A percentile compares a stretch with the other conserved stretches of the same genome.
Evolutionary conservation across 495 filamentous ascomycete genomes (phyloP).

Genomic region (Chaetomidium leptoderma): DNA sequence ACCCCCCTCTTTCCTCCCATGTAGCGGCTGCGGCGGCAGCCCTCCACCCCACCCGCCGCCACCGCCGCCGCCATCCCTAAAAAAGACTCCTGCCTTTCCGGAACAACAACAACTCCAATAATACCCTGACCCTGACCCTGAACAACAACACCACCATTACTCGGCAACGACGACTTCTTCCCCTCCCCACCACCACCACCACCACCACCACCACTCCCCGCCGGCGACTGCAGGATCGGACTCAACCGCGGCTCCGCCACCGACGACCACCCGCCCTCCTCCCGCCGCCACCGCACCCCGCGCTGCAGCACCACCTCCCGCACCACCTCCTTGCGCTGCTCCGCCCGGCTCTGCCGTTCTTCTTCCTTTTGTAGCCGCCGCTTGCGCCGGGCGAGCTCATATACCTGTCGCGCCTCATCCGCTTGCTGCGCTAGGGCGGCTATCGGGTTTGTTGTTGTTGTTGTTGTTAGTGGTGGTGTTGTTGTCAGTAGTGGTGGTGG

Average conservation of each 20-base stretch:
- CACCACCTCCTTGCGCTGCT: conserved; percentile 34
- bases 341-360: conserved; percentile 31
- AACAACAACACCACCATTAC: not conserved
- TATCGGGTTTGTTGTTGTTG: no score
- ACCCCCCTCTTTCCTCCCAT: not conserved
- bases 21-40: conserved; percentile 7
- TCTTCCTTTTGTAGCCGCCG: conserved; percentile 11
- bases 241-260: conserved; percentile 44
- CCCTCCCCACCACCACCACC: no score
- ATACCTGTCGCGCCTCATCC: no score
- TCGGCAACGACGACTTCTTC: not conserved
- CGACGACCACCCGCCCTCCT: conserved; percentile 47
- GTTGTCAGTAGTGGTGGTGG: not conserved
- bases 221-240: conserved; percentile 42
- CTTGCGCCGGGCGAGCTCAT: no score
- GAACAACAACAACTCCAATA: not conserved
- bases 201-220: no score
- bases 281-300: conserved; percentile 38
- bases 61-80: conserved; percentile 30
- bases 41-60: not conserved
- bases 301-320: conserved; percentile 27
- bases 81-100: conserved; percentile 28
- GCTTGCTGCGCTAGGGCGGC: not conserved
- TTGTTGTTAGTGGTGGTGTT: not conserved
- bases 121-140: no score